phyloP scores from a whole-genome alignment of 2,329 filamentous ascomycete genomes.

The Domatiomyces globalis region DNA sequence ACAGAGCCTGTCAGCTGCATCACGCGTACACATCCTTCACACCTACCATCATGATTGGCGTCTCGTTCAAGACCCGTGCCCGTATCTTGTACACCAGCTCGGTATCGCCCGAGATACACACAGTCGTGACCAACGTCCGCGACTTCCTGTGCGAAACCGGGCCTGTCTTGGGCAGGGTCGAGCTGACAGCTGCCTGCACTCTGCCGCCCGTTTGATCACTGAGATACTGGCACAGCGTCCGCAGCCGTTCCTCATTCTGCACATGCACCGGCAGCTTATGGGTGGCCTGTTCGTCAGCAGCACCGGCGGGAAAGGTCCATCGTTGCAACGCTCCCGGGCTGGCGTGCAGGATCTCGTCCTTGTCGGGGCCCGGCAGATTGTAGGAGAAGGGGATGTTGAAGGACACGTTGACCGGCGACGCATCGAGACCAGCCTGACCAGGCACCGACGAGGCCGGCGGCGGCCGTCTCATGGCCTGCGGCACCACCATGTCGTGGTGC shows the following conservation, averaged over 20 bases:
- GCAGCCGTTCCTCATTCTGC: conserved; percentile 67
- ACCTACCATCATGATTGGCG: conserved; percentile 78
- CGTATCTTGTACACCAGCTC: conserved; percentile 82
- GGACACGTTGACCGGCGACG: conserved; percentile 73
- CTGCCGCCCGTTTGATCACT: conserved; percentile 54
- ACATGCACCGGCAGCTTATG: conserved; percentile 86
- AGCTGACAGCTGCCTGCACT: conserved; percentile 71
- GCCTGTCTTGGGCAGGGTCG: conserved; percentile 60
- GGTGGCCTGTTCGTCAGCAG: conserved; percentile 67
- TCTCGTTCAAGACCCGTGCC: conserved; percentile 79
- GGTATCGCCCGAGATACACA: conserved; percentile 76
- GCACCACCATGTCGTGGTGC: conserved; percentile 40
- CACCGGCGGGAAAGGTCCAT: conserved; percentile 86
- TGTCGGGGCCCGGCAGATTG: conserved; percentile 79
- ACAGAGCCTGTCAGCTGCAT: conserved; percentile 12
- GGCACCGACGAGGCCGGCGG: conserved; percentile 24
- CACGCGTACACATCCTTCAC: conserved; percentile 3
- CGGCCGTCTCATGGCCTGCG: conserved; percentile 42
- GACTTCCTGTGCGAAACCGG: conserved; percentile 33
- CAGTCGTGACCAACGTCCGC: conserved; percentile 61
- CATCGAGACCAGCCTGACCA: conserved; percentile 35
- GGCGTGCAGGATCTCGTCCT: conserved; percentile 87
- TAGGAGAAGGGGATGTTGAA: conserved; percentile 97
- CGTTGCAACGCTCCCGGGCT: conserved; percentile 73
- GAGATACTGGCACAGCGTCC: conserved; percentile 67